Conservation (phyloP, 768 basidiomycete genomes). For the Suillus plorans region DNA sequence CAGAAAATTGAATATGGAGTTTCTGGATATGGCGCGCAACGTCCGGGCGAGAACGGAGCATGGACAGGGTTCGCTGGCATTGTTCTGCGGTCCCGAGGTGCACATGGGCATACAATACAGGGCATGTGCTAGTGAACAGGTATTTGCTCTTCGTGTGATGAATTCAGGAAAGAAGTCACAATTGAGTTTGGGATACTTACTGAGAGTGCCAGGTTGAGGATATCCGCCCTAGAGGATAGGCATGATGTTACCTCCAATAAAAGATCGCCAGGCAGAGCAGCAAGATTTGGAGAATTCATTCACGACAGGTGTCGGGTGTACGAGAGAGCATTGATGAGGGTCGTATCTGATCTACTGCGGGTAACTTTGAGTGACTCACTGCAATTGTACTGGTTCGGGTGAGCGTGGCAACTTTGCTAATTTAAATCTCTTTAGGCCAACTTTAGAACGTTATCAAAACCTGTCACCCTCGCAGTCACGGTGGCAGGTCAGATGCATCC, state of each 20-base stretch:
- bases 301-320: background rate
- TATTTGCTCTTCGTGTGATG: slow-evolving; percentile 45
- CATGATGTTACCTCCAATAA: slow-evolving; percentile 63
- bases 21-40: slow-evolving; percentile 69
- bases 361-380: too few species aligned
- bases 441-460: background rate
- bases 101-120: slow-evolving; percentile 61
- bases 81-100: slow-evolving; percentile 54
- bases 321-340: background rate
- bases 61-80: slow-evolving; percentile 60
- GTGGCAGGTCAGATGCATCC: background rate
- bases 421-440: background rate
- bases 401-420: background rate
- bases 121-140: slow-evolving; percentile 51
- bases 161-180: slow-evolving; percentile 9
- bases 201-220: slow-evolving; percentile 59
- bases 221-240: slow-evolving; percentile 51
- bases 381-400: background rate
- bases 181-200: slow-evolving; percentile 38
- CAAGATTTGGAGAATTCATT: slow-evolving; percentile 6
- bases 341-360: too few species aligned
- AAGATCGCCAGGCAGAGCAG: slow-evolving; percentile 53
- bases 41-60: slow-evolving; percentile 54
- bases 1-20: slow-evolving; percentile 45
- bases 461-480: background rate